These are phyloP conservation scores for Solanum medicagineum DNA, from an alignment of 257 asterid genomes.

Conservation along the genomic window DNA sequence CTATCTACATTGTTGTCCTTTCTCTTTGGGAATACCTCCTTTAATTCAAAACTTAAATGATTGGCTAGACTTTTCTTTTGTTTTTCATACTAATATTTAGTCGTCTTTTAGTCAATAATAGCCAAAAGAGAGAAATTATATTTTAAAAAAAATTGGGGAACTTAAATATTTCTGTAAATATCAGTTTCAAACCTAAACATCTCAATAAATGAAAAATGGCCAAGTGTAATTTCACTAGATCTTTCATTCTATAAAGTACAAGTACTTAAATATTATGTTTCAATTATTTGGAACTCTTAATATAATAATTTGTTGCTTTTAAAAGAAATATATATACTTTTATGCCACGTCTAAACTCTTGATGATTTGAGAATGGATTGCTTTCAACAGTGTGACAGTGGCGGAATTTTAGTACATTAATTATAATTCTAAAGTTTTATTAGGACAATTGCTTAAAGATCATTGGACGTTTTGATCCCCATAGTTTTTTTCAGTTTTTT, in stretches of 20 bases:
- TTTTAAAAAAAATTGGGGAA: neutral
- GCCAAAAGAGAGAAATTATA: neutral
- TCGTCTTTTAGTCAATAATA: neutral
- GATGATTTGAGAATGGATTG: neutral
- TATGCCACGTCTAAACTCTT: neutral
- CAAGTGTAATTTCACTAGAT: neutral
- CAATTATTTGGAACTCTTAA: neutral
- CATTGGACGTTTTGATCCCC: neutral
- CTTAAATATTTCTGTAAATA: neutral
- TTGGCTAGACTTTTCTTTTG: neutral
- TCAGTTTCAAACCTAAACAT: neutral
- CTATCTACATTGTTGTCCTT: neutral
- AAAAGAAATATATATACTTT: too few species aligned
- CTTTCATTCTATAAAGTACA: neutral
- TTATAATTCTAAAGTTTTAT: neutral
- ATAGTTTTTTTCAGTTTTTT: neutral
- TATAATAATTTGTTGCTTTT: neutral
- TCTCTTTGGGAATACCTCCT: neutral
- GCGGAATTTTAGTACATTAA: neutral
- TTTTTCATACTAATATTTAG: neutral
- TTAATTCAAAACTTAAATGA: neutral
- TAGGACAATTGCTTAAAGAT: neutral
- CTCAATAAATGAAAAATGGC: neutral
- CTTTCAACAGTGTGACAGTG: neutral
- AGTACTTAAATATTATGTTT: neutral